Evolutionary conservation across 495 filamentous ascomycete genomes (phyloP).

Genomic region (Wilcoxina mikolae): DNA sequence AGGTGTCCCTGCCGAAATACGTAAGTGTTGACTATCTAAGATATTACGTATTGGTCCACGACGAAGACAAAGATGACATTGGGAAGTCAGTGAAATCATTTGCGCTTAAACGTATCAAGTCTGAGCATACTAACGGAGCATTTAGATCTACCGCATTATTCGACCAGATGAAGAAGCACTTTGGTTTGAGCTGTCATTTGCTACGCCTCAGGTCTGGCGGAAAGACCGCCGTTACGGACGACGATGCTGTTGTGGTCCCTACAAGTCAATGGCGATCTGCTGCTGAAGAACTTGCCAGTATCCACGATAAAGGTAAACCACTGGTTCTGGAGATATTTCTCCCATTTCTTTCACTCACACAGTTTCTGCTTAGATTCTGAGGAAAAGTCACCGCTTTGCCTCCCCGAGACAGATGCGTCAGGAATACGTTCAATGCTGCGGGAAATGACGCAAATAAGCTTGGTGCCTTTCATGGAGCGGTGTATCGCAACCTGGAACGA

Average conservation of each 20-base stretch:
- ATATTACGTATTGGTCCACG: conserved; percentile 95
- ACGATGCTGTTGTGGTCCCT: conserved; percentile 72
- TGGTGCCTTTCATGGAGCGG: conserved; percentile 91
- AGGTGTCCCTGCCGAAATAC: conserved; percentile 61
- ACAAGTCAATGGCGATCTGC: conserved; percentile 79
- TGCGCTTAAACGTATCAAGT: no score
- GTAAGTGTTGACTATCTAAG: conserved; percentile 77
- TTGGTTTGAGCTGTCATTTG: conserved; percentile 88
- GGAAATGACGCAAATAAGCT: conserved; percentile 81
- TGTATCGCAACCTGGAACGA: conserved; percentile 87
- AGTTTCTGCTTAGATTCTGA: conserved; percentile 30
- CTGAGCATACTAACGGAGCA: conserved; percentile 1
- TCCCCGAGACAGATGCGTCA: conserved; percentile 82
- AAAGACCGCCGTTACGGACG: conserved; percentile 77
- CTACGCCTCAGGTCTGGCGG: conserved; percentile 61
- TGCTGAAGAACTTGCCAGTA: conserved; percentile 62
- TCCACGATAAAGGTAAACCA: conserved; percentile 48
- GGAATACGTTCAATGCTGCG: conserved; percentile 76
- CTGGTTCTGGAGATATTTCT: not conserved
- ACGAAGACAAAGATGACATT: conserved; percentile 88
- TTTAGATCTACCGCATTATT: conserved; percentile 42
- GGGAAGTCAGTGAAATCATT: conserved; percentile 51
- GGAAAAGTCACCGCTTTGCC: conserved; percentile 47
- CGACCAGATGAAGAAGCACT: conserved; percentile 95
- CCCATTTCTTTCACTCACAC: not conserved